These are phyloP conservation scores for Ophiocordyceps robertsii DNA, from an alignment of 2,329 filamentous ascomycete species.

Conservation along the genomic window DNA sequence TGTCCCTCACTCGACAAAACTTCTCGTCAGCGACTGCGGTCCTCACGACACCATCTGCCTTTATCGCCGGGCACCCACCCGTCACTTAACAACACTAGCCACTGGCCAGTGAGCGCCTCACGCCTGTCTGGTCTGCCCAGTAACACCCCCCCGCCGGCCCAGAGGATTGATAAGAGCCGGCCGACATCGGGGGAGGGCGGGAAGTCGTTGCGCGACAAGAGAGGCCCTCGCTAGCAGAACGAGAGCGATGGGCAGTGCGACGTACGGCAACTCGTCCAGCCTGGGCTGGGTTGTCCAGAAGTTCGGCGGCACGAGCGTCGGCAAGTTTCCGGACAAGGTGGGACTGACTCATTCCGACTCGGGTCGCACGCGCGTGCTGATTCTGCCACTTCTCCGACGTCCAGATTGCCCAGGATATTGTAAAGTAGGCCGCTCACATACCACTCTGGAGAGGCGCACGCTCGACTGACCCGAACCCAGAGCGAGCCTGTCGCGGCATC, in stretches of 20 bases:
- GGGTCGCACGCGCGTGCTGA: not conserved
- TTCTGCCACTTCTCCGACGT: not conserved
- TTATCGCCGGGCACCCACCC: too few relatives aligned
- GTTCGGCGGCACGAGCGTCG: constrained; percentile 89
- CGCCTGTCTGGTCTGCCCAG: too few relatives aligned
- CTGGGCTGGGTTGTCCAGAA: constrained; percentile 80
- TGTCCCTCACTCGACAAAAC: too few relatives aligned
- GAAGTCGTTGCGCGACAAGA: too few relatives aligned
- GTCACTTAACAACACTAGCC: too few relatives aligned
- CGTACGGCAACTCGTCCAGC: constrained; percentile 20
- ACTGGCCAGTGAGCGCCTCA: too few relatives aligned
- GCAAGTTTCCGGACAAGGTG: constrained; percentile 72
- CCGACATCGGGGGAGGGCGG: too few relatives aligned
- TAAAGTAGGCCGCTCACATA: constrained; percentile 18
- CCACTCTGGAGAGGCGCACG: not conserved
- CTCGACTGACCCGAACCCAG: constrained; percentile 8
- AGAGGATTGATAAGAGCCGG: too few relatives aligned
- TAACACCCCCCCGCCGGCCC: too few relatives aligned
- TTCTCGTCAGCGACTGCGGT: too few relatives aligned
- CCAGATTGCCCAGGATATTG: constrained; percentile 29
- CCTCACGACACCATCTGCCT: too few relatives aligned
- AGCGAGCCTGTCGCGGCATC: constrained; percentile 47
- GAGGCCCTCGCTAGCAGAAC: too few relatives aligned
- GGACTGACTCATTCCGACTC: not conserved
- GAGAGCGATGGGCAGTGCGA: constrained; percentile 17